Conservation (phyloP, 148 eudicot genomes). For the Gaultheria prostrata region DNA sequence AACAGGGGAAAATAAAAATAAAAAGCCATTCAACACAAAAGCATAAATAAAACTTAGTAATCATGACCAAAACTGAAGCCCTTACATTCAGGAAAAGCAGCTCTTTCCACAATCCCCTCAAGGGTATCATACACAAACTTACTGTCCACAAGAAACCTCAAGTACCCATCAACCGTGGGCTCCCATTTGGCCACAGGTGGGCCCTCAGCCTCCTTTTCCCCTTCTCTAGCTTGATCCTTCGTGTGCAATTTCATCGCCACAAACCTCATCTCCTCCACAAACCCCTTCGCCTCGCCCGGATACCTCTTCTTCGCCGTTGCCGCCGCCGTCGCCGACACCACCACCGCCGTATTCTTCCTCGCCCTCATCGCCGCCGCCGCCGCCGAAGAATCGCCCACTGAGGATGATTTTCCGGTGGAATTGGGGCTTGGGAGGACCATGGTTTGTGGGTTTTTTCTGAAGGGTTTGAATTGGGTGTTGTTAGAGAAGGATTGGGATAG, state of each 20-base stretch:
- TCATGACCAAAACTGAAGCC: not conserved
- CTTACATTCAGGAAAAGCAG: conserved; percentile 84
- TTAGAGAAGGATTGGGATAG: not conserved
- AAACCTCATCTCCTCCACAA: conserved; percentile 96
- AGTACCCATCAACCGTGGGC: conserved; percentile 77
- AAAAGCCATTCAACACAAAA: not conserved
- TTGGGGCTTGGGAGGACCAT: conserved; percentile 18
- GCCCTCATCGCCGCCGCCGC: not conserved
- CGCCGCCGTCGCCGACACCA: conserved; percentile 28
- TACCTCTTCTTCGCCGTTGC: conserved; percentile 44
- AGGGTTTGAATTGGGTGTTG: too few species aligned
- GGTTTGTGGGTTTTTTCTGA: conserved; percentile 17
- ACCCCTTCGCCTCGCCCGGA: conserved; percentile 69
- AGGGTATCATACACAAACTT: conserved; percentile 80
- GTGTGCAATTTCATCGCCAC: conserved; percentile 94
- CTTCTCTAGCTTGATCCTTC: conserved; percentile 78
- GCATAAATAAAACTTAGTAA: not conserved
- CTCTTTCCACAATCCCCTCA: conserved; percentile 66
- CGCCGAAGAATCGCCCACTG: conserved; percentile 8
- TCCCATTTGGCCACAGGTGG: conserved; percentile 75
- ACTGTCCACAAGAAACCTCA: conserved; percentile 92
- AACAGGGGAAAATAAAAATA: not conserved
- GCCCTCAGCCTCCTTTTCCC: conserved; percentile 63
- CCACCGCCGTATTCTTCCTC: conserved; percentile 18
- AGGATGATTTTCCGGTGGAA: not conserved